Conservation (phyloP, 345 rosid species). For the Boechera stricta region DNA sequence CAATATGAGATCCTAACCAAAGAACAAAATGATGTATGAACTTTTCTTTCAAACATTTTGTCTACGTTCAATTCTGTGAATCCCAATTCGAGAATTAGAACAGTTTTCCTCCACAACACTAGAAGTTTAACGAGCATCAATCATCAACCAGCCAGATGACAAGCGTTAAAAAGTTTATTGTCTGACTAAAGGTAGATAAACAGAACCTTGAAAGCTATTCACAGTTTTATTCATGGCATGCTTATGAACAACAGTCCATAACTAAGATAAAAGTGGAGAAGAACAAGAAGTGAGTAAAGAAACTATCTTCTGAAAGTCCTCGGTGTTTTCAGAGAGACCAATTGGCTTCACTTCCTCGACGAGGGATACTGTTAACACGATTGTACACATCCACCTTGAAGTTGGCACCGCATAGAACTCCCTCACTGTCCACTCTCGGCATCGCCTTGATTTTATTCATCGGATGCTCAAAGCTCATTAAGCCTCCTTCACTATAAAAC, state of each 20-base stretch:
- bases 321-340: slow-evolving; percentile 59
- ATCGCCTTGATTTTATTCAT: slow-evolving; percentile 80
- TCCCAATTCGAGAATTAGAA: no score
- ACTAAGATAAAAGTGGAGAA: background rate
- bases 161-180: background rate
- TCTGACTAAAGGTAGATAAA: background rate
- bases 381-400: slow-evolving; percentile 84
- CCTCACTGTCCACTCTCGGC: slow-evolving; percentile 95
- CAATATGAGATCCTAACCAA: no score
- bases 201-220: slow-evolving; percentile 14
- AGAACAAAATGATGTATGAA: background rate
- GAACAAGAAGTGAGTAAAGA: slow-evolving; percentile 7
- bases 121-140: no score
- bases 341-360: slow-evolving; percentile 88
- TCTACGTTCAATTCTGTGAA: no score
- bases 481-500: slow-evolving; percentile 88
- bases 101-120: no score
- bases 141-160: background rate
- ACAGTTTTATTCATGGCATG: slow-evolving; percentile 34
- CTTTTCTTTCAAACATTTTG: no score
- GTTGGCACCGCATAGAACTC: slow-evolving; percentile 83
- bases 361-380: slow-evolving; percentile 75
- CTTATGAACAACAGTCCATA: background rate
- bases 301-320: background rate
- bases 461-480: slow-evolving; percentile 97